Percentiles rank a stretch among this genome's conserved stretches.
These are phyloP conservation scores for Phtheirospermum japonicum DNA, from an alignment of 257 asterid species.

Conservation along the genomic window DNA sequence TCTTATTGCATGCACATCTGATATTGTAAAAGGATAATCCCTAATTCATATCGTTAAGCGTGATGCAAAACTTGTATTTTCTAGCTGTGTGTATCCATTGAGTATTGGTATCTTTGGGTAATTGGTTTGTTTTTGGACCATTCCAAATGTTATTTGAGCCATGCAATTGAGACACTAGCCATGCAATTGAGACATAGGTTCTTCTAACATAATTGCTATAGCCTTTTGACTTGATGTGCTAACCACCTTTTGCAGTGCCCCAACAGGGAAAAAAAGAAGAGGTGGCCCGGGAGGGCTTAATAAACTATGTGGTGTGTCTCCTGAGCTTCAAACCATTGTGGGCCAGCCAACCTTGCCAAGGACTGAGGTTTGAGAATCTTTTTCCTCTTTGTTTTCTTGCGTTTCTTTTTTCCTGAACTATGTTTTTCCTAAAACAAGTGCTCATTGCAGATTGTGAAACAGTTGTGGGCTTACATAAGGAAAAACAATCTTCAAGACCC, in stretches of 20 bases:
- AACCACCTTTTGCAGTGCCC: constrained; percentile 47
- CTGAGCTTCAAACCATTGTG: constrained; percentile 82
- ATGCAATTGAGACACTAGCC: background rate
- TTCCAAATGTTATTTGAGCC: background rate
- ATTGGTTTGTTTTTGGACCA: background rate
- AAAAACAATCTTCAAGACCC: constrained; percentile 82
- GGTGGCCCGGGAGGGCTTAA: constrained; percentile 97
- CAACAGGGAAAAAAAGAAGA: constrained; percentile 63
- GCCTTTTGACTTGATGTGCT: constrained; percentile 20
- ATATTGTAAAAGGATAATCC: background rate
- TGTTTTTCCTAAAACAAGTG: constrained; percentile 18
- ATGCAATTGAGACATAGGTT: background rate
- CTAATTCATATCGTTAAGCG: background rate
- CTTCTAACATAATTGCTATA: background rate
- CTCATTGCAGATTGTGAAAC: constrained; percentile 67
- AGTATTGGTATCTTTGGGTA: background rate
- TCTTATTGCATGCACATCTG: background rate
- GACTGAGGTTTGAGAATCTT: constrained; percentile 62
- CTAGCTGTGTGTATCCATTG: constrained; percentile 3
- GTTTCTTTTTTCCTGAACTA: constrained; percentile 1
- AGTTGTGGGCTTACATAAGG: constrained; percentile 75
- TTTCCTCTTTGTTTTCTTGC: constrained; percentile 10
- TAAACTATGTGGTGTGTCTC: constrained; percentile 92
- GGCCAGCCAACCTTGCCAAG: constrained; percentile 92
- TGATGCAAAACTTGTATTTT: background rate